These are phyloP conservation scores for Solanum acaule DNA, from an alignment of 257 asterid genomes.

Conservation along the genomic window DNA sequence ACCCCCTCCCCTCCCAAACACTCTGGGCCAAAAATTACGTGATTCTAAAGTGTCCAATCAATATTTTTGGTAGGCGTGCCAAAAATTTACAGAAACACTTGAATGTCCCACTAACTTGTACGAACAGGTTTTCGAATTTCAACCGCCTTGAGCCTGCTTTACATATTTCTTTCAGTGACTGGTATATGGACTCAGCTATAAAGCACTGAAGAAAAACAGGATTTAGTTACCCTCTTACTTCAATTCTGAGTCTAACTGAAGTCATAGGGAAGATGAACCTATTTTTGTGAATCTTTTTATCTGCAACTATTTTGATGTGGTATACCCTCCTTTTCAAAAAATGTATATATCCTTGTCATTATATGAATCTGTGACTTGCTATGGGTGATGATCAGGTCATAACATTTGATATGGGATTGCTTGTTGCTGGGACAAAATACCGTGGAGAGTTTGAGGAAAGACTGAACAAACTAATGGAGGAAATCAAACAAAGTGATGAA, in stretches of 20 bases:
- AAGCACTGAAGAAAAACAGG: background rate
- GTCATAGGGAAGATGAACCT: background rate
- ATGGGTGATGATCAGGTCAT: constrained; percentile 19
- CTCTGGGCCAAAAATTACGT: background rate
- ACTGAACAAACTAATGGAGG: constrained; percentile 23
- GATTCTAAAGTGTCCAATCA: background rate
- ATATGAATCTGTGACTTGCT: background rate
- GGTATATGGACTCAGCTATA: background rate
- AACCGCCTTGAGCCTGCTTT: background rate
- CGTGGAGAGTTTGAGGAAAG: constrained; percentile 40
- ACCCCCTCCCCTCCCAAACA: too few species aligned
- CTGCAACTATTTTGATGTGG: background rate
- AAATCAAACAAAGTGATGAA: constrained; percentile 20
- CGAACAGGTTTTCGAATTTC: background rate
- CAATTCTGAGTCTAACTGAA: background rate
- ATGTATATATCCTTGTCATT: background rate
- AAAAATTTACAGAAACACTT: background rate
- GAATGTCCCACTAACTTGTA: background rate
- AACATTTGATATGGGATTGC: constrained; percentile 30
- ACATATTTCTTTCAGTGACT: background rate
- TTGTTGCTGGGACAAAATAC: constrained; percentile 30
- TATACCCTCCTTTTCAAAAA: background rate
- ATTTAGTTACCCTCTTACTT: background rate
- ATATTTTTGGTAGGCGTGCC: background rate
- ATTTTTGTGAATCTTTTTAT: background rate